These are phyloP conservation scores for Hymenoscyphus scutula DNA, from an alignment of 2,329 filamentous ascomycete species.

Conservation along the genomic window DNA sequence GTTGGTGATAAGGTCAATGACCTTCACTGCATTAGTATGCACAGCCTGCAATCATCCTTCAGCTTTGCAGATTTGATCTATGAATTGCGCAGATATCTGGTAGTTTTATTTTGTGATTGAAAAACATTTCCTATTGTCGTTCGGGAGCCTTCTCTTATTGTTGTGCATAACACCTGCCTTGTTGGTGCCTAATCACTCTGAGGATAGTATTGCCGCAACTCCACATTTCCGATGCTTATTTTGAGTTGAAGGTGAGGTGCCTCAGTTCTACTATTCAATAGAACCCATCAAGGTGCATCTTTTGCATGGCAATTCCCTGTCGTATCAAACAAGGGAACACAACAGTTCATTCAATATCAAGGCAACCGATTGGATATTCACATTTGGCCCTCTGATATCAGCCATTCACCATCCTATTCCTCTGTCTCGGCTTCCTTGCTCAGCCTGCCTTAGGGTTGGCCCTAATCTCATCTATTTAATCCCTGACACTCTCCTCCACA, in stretches of 20 bases:
- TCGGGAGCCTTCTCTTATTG: too few relatives aligned
- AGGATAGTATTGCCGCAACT: neutral
- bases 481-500: neutral
- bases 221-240: neutral
- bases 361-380: neutral
- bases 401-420: neutral
- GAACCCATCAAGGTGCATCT: neutral
- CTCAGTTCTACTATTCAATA: neutral
- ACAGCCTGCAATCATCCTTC: neutral
- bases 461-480: neutral
- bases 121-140: too few relatives aligned
- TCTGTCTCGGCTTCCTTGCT: neutral
- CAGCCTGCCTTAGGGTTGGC: neutral
- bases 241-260: too few relatives aligned
- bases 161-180: too few relatives aligned
- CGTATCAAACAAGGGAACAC: neutral
- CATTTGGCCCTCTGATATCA: neutral
- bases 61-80: neutral
- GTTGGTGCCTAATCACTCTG: too few relatives aligned
- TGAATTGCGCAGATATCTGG: too few relatives aligned
- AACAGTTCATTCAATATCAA: neutral
- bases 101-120: too few relatives aligned
- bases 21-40: neutral
- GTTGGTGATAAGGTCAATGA: neutral
- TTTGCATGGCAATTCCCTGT: neutral